phyloP scores from a whole-genome alignment of 2,329 filamentous ascomycete species.

The Nannizziopsis barbatae region DNA sequence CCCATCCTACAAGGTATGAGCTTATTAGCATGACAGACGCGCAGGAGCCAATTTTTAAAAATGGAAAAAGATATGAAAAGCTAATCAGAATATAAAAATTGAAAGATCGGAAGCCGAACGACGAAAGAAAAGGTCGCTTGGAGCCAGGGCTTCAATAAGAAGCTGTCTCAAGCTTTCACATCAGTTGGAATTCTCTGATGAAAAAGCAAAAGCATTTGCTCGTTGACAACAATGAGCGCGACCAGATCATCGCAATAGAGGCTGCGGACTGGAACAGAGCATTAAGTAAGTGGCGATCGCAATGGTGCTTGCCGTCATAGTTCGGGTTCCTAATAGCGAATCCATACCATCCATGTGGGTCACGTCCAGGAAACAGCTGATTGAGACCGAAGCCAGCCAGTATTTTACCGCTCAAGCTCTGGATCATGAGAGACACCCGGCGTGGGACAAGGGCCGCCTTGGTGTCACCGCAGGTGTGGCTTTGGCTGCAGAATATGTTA shows the following conservation, averaged over 20 bases:
- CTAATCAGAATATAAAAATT: neutral
- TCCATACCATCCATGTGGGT: too few species aligned
- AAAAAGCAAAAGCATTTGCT: neutral
- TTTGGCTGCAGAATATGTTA: too few species aligned
- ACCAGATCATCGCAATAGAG: neutral
- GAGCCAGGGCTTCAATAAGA: neutral
- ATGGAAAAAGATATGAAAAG: conserved; percentile 1
- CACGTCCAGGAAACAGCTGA: too few species aligned
- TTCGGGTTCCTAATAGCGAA: neutral
- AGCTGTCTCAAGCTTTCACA: neutral
- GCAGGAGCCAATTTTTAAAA: too few species aligned
- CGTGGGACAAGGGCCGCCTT: too few species aligned
- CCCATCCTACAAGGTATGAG: neutral
- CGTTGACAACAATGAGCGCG: neutral
- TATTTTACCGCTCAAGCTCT: neutral
- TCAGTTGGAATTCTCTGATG: too few species aligned
- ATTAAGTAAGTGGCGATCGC: conserved; percentile 7
- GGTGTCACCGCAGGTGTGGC: too few species aligned
- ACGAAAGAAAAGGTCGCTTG: neutral
- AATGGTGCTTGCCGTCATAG: conserved; percentile 1
- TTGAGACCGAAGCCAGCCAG: too few species aligned
- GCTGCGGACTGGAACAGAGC: neutral
- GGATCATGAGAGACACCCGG: too few species aligned
- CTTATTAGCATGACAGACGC: neutral
- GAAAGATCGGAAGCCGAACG: neutral